A percentile compares a stretch with the other conserved stretches of the same genome.
Conservation (phyloP, 2,329 filamentous ascomycete species). For the Penicillium sclerotigenum region DNA sequence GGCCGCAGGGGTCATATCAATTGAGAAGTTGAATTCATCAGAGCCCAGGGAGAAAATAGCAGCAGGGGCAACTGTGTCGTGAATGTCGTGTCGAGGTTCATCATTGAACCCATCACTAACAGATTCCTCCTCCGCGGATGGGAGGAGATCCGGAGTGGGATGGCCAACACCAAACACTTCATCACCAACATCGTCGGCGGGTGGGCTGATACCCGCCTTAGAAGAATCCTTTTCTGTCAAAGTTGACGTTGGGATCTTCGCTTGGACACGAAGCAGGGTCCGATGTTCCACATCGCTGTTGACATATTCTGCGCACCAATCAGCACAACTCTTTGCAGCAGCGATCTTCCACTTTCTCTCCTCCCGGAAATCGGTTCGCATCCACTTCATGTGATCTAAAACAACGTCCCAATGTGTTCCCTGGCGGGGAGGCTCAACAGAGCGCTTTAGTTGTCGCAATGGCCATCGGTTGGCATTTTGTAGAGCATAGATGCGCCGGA, state of each 20-base stretch:
- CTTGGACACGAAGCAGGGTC: slow-evolving; percentile 63
- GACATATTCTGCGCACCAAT: slow-evolving; percentile 81
- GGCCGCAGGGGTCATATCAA: slow-evolving; percentile 69
- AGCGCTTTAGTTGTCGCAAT: slow-evolving; percentile 80
- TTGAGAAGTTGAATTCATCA: slow-evolving; percentile 75
- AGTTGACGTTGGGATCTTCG: slow-evolving; percentile 36
- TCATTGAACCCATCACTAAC: slow-evolving; percentile 48
- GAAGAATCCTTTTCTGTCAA: slow-evolving; percentile 22
- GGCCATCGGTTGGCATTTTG: slow-evolving; percentile 94
- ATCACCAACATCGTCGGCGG: slow-evolving; percentile 35
- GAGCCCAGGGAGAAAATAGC: slow-evolving; percentile 79
- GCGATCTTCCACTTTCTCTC: slow-evolving; percentile 92
- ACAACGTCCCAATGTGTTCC: slow-evolving; percentile 81
- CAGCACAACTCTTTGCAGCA: slow-evolving; percentile 73
- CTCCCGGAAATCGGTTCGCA: slow-evolving; percentile 92
- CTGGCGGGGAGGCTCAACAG: slow-evolving; percentile 72
- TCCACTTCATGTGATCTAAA: slow-evolving; percentile 92
- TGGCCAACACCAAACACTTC: slow-evolving; percentile 41
- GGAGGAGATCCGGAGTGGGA: slow-evolving; percentile 65
- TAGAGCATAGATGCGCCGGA: slow-evolving; percentile 82
- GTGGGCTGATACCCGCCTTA: slow-evolving; percentile 30
- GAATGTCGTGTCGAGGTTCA: slow-evolving; percentile 44
- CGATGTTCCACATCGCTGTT: slow-evolving; percentile 62
- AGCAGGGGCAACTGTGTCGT: slow-evolving; percentile 58
- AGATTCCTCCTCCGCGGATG: slow-evolving; percentile 61